Percentiles rank a stretch among this genome's conserved stretches.
phyloP scores from a whole-genome alignment of 129 eudicot species.

The Saussurea involucrata region DNA sequence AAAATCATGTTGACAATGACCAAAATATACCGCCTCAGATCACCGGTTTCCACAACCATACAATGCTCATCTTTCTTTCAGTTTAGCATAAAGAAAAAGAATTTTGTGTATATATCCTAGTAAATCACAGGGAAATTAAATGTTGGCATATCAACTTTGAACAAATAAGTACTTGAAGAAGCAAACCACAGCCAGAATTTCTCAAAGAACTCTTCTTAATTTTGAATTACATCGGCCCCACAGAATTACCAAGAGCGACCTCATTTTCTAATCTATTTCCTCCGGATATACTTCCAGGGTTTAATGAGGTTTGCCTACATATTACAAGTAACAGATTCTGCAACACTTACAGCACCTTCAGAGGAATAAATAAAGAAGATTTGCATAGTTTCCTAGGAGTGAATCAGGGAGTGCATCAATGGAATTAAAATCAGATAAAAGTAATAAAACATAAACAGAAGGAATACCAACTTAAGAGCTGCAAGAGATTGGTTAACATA shows the following conservation, averaged over 20 bases:
- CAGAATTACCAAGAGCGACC: not conserved
- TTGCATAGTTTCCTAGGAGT: not conserved
- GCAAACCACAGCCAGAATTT: not conserved
- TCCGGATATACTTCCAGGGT: not conserved
- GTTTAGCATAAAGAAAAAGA: not conserved
- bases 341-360: not conserved
- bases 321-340: not conserved
- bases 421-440: not conserved
- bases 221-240: not conserved
- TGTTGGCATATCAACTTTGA: not conserved
- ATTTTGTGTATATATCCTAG: not conserved
- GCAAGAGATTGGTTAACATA: slow-evolving; percentile 84
- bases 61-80: not conserved
- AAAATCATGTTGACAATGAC: not conserved
- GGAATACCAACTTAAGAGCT: slow-evolving; percentile 76
- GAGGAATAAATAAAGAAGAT: not conserved
- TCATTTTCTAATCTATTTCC: not conserved
- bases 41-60: not conserved
- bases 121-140: not conserved
- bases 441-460: slow-evolving; percentile 11
- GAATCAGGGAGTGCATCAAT: not conserved
- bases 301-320: not conserved
- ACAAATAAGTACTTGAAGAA: not conserved
- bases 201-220: not conserved
- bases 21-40: slow-evolving; percentile 5